Evolutionary conservation across 108 stramenopile species (phyloP).

Genomic region (Nitzschia palea): DNA sequence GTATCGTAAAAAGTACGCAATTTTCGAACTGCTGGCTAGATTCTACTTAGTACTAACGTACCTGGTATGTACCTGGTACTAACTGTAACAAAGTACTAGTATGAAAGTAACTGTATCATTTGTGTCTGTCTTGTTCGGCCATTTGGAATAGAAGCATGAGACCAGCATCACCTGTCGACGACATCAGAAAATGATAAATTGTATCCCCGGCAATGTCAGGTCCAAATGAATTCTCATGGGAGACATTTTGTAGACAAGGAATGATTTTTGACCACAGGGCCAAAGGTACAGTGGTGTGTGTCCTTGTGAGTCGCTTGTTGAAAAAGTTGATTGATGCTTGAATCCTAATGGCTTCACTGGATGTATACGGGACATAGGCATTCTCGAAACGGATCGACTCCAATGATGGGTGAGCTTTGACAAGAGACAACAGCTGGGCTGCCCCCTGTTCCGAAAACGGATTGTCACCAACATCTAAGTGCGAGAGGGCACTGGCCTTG

Average conservation of each 20-base stretch:
- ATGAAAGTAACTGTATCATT: conserved; percentile 1
- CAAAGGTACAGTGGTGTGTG: background rate
- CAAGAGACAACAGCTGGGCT: background rate
- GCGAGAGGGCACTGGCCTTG: background rate
- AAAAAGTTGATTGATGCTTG: conserved; percentile 6
- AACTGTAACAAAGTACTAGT: background rate
- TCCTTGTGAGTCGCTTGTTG: background rate
- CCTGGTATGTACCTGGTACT: no score
- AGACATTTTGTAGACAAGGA: background rate
- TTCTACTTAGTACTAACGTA: no score
- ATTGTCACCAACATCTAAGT: conserved; percentile 24
- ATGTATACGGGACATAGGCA: conserved; percentile 12
- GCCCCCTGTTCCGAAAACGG: conserved; percentile 30
- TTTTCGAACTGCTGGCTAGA: no score
- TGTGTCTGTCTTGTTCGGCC: background rate
- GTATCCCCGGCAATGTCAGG: background rate
- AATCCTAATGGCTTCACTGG: conserved; percentile 7
- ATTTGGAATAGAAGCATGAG: conserved; percentile 20
- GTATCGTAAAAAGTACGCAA: no score
- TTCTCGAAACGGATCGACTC: conserved; percentile 20
- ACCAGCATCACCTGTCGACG: conserved; percentile 16
- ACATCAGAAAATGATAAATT: conserved; percentile 21
- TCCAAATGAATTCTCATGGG: background rate
- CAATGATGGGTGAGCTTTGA: background rate
- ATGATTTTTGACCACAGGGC: conserved; percentile 17